Evolutionary conservation across 2,329 filamentous ascomycete species (phyloP), one percentile per base, ranked within the genome.

Genomic region (Gyromitra esculenta): DNA sequence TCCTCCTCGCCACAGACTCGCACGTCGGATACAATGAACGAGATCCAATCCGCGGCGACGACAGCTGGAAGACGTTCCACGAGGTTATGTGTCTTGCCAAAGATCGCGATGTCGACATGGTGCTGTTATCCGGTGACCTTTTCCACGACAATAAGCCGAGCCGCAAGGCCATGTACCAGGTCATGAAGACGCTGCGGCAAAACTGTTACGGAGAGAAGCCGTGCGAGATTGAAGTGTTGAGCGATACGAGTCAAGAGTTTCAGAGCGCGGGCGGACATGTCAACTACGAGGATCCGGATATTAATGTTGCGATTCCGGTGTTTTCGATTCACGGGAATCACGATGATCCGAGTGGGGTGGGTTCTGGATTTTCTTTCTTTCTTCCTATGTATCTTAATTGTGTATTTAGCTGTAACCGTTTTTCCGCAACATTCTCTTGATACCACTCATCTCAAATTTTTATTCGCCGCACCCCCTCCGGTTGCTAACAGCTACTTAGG

Each of bases 281-380:
- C 84, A 99, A 99, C 84, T 99, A 99, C 84, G 94, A 98, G 84
- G 96, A 99, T 81, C 90, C 93, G 31, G 93, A 99, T 81, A 97
- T 99, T 84, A 99, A 99, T 81, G 90, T 99, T 77, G 93, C 94
- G 0, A 97, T 98, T 72, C 96, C 96, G 0, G 94, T 99, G 37
- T 99, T 99, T 82, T 97, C 95, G 0, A 99, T 99, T 52, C 96
- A 99, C 81, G 96, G 96, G 59, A 99, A 99, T 82, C 96, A 99
- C 82, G 96, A 99, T 82, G 96, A 99, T 82, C 96, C 96, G 0
- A 96, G 94, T n/a, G 96, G 96, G 8, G 84, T 84, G 81, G 50
- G 82, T 81, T 31, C 56, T 31, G 57, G 50, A 48, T 57, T 62
- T 59, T 74, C 45, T 43, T 52, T 11, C 65, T 56, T 57, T 57